Base-by-base conservation (phyloP, 1,139 yeast genomes). In the Suhomyces anneliseae region DNA sequence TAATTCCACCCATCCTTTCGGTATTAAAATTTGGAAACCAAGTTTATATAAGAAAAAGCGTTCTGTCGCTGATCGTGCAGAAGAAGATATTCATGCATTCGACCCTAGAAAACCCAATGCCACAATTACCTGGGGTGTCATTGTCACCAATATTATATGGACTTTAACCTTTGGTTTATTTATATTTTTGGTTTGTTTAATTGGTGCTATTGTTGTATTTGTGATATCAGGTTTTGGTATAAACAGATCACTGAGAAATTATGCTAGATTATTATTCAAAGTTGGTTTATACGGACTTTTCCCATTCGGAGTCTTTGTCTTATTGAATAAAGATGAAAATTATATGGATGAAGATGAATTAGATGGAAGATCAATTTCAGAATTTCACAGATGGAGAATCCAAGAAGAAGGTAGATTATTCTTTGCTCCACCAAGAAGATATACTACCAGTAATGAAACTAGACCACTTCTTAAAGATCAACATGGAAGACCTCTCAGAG, bases 11-110 rank as follows among this genome's bases (percentile, higher is more conserved):
- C 99, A 95, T 70, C 99, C 99, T 0, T 93, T 93, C 62, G 99
- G 99, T 76, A 90, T 93, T 45, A 87, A 96, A 65, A 89, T 93
- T 57, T 93, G 99, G 99, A 93, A 93, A 62, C 99, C 99, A 1
- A 97, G 99, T 2, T 76, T 93, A 50, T 93, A 93, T 68, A 93
- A 95, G 63, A 93, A 93, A 66, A 81, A 81, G 52, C 82, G 99
- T 58, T 89, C 97, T 1, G 98, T 93, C 34, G 95, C 95, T 54
- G 76, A 85, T 34, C 84, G 90, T 48, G 98, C 98, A 0, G 96
- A 90, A 49, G 90, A 88, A 53, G 99, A 93, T 72, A 89, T 93
- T 55, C 98, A 92, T 65, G 92, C 89, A 52, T 76, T 72, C 40
- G 72, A 66, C 46, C 81, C 88, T 6, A 82, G 85, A 7, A 69